Percentiles rank a stretch among this genome's conserved stretches.
Evolutionary conservation across 2,329 filamentous ascomycete genomes (phyloP).

Genomic region (Cyphellophora attinorum): DNA sequence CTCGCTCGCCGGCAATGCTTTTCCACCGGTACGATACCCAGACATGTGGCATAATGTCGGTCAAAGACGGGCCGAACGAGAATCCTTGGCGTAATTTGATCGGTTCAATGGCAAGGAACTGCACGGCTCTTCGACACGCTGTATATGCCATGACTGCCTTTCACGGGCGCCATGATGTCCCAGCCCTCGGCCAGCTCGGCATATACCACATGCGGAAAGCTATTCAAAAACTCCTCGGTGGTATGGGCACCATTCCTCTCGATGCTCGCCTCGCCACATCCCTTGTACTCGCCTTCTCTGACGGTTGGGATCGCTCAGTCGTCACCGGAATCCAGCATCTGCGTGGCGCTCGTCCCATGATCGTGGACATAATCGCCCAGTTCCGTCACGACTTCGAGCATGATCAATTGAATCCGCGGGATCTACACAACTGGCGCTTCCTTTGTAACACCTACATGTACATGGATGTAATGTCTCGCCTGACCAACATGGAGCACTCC

Average conservation of each 20-base stretch:
- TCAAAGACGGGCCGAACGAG: constrained; percentile 59
- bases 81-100: constrained; percentile 63
- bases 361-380: constrained; percentile 48
- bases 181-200: constrained; percentile 50
- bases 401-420: constrained; percentile 21
- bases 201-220: constrained; percentile 61
- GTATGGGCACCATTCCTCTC: constrained; percentile 51
- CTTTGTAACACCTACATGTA: constrained; percentile 65
- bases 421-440: constrained; percentile 47
- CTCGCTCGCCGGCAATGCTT: constrained; percentile 51
- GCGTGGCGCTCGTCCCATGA: constrained; percentile 55
- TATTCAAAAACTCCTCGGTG: constrained; percentile 48
- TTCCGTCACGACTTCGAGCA: constrained; percentile 26
- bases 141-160: constrained; percentile 61
- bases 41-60: constrained; percentile 61
- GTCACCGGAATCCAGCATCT: constrained; percentile 61
- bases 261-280: constrained; percentile 58
- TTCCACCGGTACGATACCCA: constrained; percentile 54
- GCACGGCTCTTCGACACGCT: constrained; percentile 58
- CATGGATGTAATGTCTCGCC: constrained; percentile 61
- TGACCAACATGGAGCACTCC: constrained; percentile 53
- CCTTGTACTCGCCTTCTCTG: constrained; percentile 57
- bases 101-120: constrained; percentile 58
- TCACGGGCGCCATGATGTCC: constrained; percentile 41
- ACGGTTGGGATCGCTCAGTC: constrained; percentile 62